phyloP scores from a whole-genome alignment of 2,329 filamentous ascomycete genomes.

The Diplodia sapinea region DNA sequence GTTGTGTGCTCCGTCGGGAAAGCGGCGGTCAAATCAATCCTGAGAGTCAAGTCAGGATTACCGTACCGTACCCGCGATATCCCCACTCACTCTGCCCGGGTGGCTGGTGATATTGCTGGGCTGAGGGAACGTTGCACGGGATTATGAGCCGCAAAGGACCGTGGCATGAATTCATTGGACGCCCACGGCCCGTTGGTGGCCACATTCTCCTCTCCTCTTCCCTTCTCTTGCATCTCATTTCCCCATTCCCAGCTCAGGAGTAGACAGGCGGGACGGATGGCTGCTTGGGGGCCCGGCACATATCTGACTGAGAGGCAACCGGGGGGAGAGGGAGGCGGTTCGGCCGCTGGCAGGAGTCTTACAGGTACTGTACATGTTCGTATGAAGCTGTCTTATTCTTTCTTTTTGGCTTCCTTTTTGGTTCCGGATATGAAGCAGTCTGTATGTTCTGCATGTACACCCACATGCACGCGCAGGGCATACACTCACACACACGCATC shows the following conservation, averaged over 20 bases:
- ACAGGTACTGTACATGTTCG: not conserved
- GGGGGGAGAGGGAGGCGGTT: not conserved
- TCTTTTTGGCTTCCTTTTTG: not conserved
- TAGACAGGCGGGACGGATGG: not conserved
- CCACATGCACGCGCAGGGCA: not conserved
- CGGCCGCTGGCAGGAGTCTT: not conserved
- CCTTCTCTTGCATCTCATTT: not conserved
- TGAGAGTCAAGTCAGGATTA: not conserved
- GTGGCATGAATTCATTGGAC: conserved; percentile 21
- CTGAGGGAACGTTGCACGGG: not conserved
- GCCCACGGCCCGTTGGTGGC: not conserved
- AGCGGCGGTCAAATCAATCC: not conserved
- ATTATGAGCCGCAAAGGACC: conserved; percentile 22
- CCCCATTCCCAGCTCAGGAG: not conserved
- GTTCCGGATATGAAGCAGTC: not conserved
- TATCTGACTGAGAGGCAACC: not conserved
- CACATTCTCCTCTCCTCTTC: not conserved
- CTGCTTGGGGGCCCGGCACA: not conserved
- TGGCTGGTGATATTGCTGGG: not conserved
- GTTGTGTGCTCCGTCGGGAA: not conserved
- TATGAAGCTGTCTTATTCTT: not conserved
- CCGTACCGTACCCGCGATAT: not conserved
- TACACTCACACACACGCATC: not conserved
- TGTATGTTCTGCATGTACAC: not conserved
- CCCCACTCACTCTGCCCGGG: not conserved